Base-by-base conservation (phyloP, 768 basidiomycete species). In the Solioccasus polychromus region DNA sequence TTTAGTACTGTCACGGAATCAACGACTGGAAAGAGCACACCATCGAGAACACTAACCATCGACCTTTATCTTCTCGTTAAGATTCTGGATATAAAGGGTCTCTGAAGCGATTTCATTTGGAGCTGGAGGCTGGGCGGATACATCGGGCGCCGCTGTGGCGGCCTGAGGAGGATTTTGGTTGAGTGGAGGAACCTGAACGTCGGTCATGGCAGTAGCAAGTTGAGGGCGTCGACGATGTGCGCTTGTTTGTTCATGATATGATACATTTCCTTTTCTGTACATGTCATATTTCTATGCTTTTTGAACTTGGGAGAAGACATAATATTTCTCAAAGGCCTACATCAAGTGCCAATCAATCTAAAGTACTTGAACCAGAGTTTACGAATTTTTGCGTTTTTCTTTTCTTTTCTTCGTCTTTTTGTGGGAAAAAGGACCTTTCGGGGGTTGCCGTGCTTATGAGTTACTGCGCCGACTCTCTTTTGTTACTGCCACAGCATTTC, bases 71-170 rank as follows among this genome's bases (percentile, higher is more conserved):
- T 88, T 92, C 72, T 97, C 93, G 62, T 97, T 96, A 55, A 97
- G 69, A 69, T 97, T 97, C 71, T 95, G 92, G 60, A 97, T 87
- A 63, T 97, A 97, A 20, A 96, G 75, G 5, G 93, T 96, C 67
- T 96, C 93, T 41, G 85, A 83, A 41, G 73, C 71, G 52, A 69
- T 43, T 55, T 84, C 80, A 15, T 67, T 59, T 40, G 73, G 74
- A 24, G 29, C 41, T 45, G 57, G 53, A 30, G 57, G 43, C 30
- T 55, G 47, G 1, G 50, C 31, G 2, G 40, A 35, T 5, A 48
- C 57, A 3, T 57, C 52, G 12, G 60, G 50, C 8, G 41, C 45
- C 3, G 60, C 24, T 12, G 59, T 42, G 20, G 57, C 42, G 43
- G 37, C 58, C 48, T 63, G 62, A 28, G 62, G 55, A 10, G 64